These are phyloP conservation scores for Heliamphora exappendiculata DNA, from an alignment of 148 eudicot genomes.

Conservation along the genomic window DNA sequence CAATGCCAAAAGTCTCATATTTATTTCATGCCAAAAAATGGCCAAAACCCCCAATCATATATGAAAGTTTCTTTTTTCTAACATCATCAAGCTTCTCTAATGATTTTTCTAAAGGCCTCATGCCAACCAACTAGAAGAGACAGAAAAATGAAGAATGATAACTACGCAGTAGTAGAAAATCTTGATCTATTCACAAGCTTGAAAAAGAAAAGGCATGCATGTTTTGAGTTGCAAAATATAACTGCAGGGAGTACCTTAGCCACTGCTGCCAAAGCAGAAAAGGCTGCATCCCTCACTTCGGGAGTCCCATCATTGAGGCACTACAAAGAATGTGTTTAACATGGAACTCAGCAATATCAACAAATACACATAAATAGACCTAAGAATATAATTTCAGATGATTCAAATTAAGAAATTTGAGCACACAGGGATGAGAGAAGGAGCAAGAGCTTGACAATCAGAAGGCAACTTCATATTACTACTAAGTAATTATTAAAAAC, in stretches of 20 bases:
- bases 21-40: too few species aligned
- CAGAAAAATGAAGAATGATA: not conserved
- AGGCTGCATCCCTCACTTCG: conserved; percentile 98
- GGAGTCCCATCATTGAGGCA: conserved; percentile 98
- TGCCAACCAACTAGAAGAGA: conserved; percentile 82
- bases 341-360: not conserved
- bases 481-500: too few species aligned
- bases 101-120: conserved; percentile 98
- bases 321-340: conserved; percentile 24
- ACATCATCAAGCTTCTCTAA: conserved; percentile 97
- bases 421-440: not conserved
- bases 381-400: not conserved
- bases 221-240: not conserved
- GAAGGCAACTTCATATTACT: not conserved
- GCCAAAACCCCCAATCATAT: conserved; percentile 84
- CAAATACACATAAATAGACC: not conserved
- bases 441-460: not conserved
- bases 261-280: conserved; percentile 86
- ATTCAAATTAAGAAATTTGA: conserved; percentile 1
- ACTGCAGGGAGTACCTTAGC: conserved; percentile 54
- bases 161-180: not conserved
- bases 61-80: conserved; percentile 82
- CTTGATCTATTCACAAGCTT: not conserved
- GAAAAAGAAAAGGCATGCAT: not conserved
- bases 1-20: too few species aligned